Conservation (phyloP, 1,284 basidiomycete species). For the Marasmius fiardii region DNA sequence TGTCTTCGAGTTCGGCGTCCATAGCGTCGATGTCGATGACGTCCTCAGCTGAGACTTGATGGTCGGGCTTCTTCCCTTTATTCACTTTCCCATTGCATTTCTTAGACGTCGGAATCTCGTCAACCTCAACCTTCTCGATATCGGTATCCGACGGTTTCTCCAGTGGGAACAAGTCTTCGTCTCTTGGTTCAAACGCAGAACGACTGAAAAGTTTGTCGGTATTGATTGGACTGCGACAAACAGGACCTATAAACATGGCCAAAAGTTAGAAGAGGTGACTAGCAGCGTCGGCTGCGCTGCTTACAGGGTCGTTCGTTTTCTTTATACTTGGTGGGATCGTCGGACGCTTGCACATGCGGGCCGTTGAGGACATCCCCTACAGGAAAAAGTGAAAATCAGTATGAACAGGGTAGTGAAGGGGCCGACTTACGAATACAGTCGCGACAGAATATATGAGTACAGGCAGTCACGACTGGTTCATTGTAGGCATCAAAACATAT, state of each 20-base stretch:
- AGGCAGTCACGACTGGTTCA: conserved; percentile 44
- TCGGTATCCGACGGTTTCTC: conserved; percentile 20
- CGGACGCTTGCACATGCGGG: conserved; percentile 27
- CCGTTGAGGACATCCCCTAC: conserved; percentile 39
- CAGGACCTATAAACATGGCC: conserved; percentile 35
- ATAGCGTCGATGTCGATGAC: conserved; percentile 11
- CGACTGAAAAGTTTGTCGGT: conserved; percentile 41
- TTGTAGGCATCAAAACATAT: conserved; percentile 49
- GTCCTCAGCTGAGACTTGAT: conserved; percentile 12
- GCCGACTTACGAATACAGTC: conserved; percentile 43
- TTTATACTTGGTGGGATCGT: conserved; percentile 28
- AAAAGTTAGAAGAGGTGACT: neutral
- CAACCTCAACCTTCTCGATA: conserved; percentile 21
- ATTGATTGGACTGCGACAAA: conserved; percentile 43
- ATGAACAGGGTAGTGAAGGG: conserved; percentile 1
- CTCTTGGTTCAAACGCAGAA: conserved; percentile 46
- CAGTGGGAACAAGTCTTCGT: conserved; percentile 34
- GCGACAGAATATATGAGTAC: conserved; percentile 49
- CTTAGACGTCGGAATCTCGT: conserved; percentile 6
- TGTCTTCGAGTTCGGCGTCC: conserved; percentile 3
- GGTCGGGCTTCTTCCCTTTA: conserved; percentile 23
- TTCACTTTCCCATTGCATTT: neutral
- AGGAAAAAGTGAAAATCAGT: neutral
- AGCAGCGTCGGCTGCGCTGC: conserved; percentile 13
- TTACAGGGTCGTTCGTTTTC: conserved; percentile 43